These are phyloP conservation scores for Hanseniaspora vineae DNA, from an alignment of 805 yeast species.

Conservation along the genomic window DNA sequence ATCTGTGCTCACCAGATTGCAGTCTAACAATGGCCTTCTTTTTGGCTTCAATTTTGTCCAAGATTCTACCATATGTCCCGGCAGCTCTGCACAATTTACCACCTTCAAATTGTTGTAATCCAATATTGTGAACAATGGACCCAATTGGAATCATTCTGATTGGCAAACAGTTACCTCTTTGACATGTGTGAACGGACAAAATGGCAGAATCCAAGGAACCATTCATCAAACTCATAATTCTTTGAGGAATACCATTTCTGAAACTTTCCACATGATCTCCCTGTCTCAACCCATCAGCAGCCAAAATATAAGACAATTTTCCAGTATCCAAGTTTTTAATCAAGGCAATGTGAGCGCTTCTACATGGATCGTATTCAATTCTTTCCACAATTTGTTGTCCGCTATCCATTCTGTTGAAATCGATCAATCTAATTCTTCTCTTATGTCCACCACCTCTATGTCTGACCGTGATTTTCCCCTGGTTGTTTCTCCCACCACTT, in stretches of 20 bases:
- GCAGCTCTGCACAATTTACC: constrained; percentile 90
- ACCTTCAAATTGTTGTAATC: constrained; percentile 59
- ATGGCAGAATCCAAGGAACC: constrained; percentile 55
- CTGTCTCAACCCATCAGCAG: constrained; percentile 83
- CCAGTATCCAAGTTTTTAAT: constrained; percentile 51
- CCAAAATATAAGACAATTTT: constrained; percentile 66
- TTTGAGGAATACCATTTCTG: constrained; percentile 68
- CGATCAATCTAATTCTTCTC: constrained; percentile 74
- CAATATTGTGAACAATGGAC: constrained; percentile 76
- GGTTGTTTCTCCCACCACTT: constrained; percentile 79
- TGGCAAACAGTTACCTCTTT: constrained; percentile 92
- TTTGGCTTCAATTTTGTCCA: constrained; percentile 62
- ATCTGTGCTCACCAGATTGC: constrained; percentile 89
- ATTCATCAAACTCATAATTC: constrained; percentile 59
- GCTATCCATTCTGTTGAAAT: constrained; percentile 48
- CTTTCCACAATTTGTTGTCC: constrained; percentile 75
- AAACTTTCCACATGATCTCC: constrained; percentile 88
- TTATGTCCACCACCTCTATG: constrained; percentile 97
- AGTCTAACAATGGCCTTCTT: constrained; percentile 66
- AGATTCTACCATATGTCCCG: constrained; percentile 82
- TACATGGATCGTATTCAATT: constrained; percentile 90
- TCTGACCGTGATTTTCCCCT: constrained; percentile 81
- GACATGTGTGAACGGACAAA: constrained; percentile 72
- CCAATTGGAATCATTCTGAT: constrained; percentile 91
- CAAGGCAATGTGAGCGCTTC: constrained; percentile 88